phyloP scores from a whole-genome alignment of 228 moss, liverwort and hornwort species.

The Sphagnum magellanicum region DNA sequence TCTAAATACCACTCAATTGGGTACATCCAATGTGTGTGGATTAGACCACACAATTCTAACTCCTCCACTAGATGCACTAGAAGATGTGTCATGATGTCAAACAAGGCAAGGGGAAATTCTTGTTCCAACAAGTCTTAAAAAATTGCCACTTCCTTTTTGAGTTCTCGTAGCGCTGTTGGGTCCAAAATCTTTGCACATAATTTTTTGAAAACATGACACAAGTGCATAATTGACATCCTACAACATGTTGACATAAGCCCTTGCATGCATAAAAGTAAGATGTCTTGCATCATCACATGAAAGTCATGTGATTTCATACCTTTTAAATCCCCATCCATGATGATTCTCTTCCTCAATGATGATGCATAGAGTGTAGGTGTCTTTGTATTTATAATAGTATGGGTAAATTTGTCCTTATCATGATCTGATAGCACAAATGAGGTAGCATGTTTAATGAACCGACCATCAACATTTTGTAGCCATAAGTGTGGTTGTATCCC shows the following conservation, averaged over 20 bases:
- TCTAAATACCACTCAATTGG: slow-evolving; percentile 3
- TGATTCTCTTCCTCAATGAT: neutral
- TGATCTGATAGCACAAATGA: neutral
- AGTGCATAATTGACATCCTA: neutral
- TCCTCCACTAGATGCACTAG: neutral
- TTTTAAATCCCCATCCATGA: neutral
- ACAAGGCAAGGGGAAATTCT: neutral
- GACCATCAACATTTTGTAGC: neutral
- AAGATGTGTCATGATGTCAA: slow-evolving; percentile 5
- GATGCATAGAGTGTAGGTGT: neutral
- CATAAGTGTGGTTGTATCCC: neutral
- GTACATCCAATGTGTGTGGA: slow-evolving; percentile 1
- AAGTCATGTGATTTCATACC: neutral
- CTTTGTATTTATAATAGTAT: neutral
- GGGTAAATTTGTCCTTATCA: neutral
- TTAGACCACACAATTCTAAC: neutral
- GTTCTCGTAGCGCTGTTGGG: neutral
- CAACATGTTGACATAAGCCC: neutral
- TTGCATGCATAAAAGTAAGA: neutral
- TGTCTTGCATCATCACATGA: neutral
- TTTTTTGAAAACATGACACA: neutral
- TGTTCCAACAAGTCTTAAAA: neutral
- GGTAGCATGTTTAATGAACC: neutral
- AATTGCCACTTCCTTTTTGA: neutral
- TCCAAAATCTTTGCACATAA: slow-evolving; percentile 1